Percentiles rank a stretch among this genome's conserved stretches.
phyloP scores from a whole-genome alignment of 176 grass and related monocot genomes.

The Zea luxurians region DNA sequence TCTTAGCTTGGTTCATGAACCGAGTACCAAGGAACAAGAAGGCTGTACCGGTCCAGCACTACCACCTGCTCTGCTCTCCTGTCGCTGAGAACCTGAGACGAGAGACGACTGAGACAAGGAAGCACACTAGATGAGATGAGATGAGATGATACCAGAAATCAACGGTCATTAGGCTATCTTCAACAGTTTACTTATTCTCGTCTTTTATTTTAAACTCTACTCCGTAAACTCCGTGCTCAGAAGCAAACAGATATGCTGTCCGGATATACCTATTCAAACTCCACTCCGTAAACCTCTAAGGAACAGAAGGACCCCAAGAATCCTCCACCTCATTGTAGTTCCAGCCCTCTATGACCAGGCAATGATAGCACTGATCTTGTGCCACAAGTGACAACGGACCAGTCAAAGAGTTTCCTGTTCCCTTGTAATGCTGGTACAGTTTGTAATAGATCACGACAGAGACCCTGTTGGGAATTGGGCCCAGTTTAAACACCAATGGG shows the following conservation, averaged over 20 bases:
- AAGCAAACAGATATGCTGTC: conserved; percentile 39
- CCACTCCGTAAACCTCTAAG: too few species aligned
- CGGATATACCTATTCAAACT: too few species aligned
- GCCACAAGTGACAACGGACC: conserved; percentile 50
- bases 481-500: conserved; percentile 3
- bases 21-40: conserved; percentile 42
- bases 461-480: conserved; percentile 15
- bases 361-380: conserved; percentile 41
- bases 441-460: conserved; percentile 40
- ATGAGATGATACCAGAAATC: conserved; percentile 38
- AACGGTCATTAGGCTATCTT: conserved; percentile 8
- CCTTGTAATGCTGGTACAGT: conserved; percentile 28
- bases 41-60: conserved; percentile 24
- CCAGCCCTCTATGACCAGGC: conserved; percentile 34
- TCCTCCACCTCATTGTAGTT: conserved; percentile 37
- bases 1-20: conserved; percentile 20
- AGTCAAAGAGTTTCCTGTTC: conserved; percentile 46
- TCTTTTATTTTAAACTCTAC: too few species aligned
- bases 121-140: background rate
- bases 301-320: conserved; percentile 5
- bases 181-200: too few species aligned
- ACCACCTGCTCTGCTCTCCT: conserved; percentile 19
- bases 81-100: conserved; percentile 20
- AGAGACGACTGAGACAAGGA: background rate
- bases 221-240: too few species aligned